Percentiles rank a stretch among this genome's conserved stretches.
phyloP scores from a whole-genome alignment of 148 eudicot genomes.

The Rhododendron mucronatum region DNA sequence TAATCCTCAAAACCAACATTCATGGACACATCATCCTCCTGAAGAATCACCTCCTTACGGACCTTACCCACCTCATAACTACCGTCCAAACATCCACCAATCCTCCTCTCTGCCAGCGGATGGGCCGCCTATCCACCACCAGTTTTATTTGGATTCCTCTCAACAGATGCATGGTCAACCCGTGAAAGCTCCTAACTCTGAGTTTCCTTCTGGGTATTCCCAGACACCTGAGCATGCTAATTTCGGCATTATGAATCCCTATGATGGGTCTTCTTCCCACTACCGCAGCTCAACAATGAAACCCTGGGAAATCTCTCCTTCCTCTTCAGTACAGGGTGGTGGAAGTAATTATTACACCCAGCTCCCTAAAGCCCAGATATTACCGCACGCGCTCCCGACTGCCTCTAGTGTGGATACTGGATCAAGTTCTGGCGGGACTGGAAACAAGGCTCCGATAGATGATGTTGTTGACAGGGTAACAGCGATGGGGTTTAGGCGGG shows the following conservation, averaged over 20 bases:
- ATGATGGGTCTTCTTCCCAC: not conserved
- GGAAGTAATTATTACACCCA: not conserved
- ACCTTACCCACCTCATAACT: not conserved
- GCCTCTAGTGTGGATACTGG: constrained; percentile 5
- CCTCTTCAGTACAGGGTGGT: not conserved
- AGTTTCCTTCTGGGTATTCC: constrained; percentile 4
- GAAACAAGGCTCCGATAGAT: constrained; percentile 18
- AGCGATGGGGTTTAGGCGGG: constrained; percentile 26
- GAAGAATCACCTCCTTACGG: not conserved
- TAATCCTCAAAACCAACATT: constrained; percentile 11
- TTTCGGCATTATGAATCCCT: not conserved
- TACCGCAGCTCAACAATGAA: not conserved
- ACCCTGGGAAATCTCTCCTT: not conserved
- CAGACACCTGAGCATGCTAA: not conserved
- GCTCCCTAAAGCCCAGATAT: constrained; percentile 6
- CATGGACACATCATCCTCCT: constrained; percentile 2
- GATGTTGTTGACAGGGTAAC: constrained; percentile 24
- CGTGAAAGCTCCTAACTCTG: not conserved
- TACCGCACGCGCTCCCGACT: constrained; percentile 16
- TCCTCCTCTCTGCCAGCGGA: not conserved
- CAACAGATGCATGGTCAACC: not conserved
- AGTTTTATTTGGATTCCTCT: constrained; percentile 5
- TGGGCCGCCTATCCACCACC: not conserved
- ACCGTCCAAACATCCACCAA: not conserved
- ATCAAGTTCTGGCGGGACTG: constrained; percentile 11